phyloP scores from a whole-genome alignment of 768 basidiomycete species.

The Tephrocybe rancida region DNA sequence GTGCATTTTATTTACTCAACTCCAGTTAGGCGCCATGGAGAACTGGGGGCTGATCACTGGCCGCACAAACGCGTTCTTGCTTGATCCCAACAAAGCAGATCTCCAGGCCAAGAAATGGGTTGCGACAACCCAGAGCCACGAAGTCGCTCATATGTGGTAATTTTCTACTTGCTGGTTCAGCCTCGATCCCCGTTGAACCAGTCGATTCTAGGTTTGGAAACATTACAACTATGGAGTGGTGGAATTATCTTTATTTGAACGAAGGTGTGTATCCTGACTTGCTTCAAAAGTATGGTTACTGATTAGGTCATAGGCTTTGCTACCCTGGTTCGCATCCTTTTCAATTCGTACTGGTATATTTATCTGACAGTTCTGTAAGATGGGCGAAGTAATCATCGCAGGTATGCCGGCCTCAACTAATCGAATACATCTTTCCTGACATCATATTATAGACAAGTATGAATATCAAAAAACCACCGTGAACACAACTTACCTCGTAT shows the following conservation, averaged over 20 bases:
- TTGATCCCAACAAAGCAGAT: conserved; percentile 77
- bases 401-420: conserved; percentile 40
- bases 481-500: neutral
- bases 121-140: conserved; percentile 79
- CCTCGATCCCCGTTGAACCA: neutral
- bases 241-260: conserved; percentile 83
- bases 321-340: conserved; percentile 57
- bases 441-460: conserved; percentile 50
- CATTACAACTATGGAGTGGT: conserved; percentile 94
- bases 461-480: neutral
- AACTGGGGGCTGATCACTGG: conserved; percentile 95
- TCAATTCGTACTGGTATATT: neutral
- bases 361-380: conserved; percentile 36
- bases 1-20: conserved; percentile 10
- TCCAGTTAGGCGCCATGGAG: conserved; percentile 77
- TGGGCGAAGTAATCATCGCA: conserved; percentile 87
- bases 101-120: conserved; percentile 79
- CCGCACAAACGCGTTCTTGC: conserved; percentile 76
- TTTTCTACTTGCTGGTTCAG: conserved; percentile 10
- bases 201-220: conserved; percentile 75
- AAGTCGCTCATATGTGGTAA: conserved; percentile 84
- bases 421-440: neutral
- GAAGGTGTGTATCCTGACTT: conserved; percentile 50
- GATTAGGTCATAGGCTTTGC: conserved; percentile 65
- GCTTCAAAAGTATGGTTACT: conserved; percentile 1